phyloP scores from a whole-genome alignment of 1,284 basidiomycete species.

The Microbotryum scabiosae region DNA sequence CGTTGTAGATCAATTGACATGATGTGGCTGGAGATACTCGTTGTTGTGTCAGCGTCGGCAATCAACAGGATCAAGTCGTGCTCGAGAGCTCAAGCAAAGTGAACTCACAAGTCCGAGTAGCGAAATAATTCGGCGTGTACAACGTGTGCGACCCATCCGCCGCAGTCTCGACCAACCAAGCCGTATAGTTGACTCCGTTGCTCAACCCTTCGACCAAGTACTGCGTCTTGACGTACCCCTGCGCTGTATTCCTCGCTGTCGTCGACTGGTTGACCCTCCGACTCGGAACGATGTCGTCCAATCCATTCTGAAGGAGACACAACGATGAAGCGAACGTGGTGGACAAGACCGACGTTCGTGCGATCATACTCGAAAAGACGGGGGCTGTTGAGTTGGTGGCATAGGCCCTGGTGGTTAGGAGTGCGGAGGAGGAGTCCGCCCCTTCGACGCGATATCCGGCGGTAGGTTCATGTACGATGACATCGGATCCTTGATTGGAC shows the following conservation, averaged over 20 bases:
- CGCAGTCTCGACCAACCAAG: slow-evolving; percentile 38
- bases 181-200: slow-evolving; percentile 39
- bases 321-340: slow-evolving; percentile 36
- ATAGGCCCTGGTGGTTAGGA: slow-evolving; percentile 31
- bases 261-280: slow-evolving; percentile 23
- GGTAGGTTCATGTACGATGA: too few species aligned
- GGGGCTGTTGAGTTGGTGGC: slow-evolving; percentile 33
- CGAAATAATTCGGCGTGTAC: slow-evolving; percentile 30
- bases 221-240: slow-evolving; percentile 30
- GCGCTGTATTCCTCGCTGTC: slow-evolving; percentile 13
- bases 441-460: slow-evolving; percentile 35
- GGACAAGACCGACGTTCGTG: slow-evolving; percentile 32
- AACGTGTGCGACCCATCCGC: slow-evolving; percentile 15
- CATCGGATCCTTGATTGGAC: too few species aligned
- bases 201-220: slow-evolving; percentile 33
- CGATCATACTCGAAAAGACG: slow-evolving; percentile 33
- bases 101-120: slow-evolving; percentile 36
- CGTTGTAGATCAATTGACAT: slow-evolving; percentile 40
- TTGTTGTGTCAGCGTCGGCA: slow-evolving; percentile 15
- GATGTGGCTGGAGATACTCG: slow-evolving; percentile 30
- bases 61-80: slow-evolving; percentile 4
- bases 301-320: slow-evolving; percentile 31
- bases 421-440: slow-evolving; percentile 35
- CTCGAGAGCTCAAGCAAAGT: background rate
- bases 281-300: too few species aligned